phyloP scores from a whole-genome alignment of 2,329 filamentous ascomycete genomes.

The Pseudogymnoascus sp. region DNA sequence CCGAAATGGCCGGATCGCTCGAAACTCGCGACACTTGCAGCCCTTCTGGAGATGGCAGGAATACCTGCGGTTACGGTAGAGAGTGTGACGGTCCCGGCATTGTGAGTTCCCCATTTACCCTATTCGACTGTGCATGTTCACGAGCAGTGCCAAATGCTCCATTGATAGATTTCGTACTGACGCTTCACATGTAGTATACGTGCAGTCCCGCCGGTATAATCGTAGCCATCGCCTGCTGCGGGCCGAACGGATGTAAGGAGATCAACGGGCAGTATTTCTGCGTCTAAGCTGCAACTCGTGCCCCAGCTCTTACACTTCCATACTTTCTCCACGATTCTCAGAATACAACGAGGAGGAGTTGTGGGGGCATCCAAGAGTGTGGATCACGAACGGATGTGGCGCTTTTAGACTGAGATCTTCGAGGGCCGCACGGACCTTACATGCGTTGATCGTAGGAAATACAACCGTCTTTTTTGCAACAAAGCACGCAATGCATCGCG shows the following conservation, averaged over 20 bases:
- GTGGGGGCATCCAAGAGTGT: neutral
- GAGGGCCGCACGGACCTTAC: neutral
- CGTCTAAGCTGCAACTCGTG: neutral
- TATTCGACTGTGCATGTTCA: neutral
- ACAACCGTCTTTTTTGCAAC: neutral
- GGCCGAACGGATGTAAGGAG: neutral
- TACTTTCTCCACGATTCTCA: neutral
- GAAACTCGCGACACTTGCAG: neutral
- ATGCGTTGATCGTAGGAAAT: neutral
- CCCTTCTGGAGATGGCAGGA: neutral
- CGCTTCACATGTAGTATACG: neutral
- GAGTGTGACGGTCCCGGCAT: neutral
- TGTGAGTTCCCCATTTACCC: neutral
- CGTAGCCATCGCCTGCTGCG: conserved; percentile 2
- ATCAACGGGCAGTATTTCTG: neutral
- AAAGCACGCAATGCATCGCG: neutral
- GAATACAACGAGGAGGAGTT: neutral
- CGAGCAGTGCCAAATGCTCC: neutral
- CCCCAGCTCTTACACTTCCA: neutral
- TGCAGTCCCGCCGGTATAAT: neutral
- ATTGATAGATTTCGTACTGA: neutral
- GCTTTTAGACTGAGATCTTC: neutral
- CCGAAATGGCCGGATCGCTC: neutral
- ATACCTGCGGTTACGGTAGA: neutral
- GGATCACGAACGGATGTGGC: neutral